Percentiles rank a stretch among this genome's conserved stretches.
Evolutionary conservation across 768 basidiomycete species (phyloP).

Genomic region (Phlebiopsis flavidoalba): DNA sequence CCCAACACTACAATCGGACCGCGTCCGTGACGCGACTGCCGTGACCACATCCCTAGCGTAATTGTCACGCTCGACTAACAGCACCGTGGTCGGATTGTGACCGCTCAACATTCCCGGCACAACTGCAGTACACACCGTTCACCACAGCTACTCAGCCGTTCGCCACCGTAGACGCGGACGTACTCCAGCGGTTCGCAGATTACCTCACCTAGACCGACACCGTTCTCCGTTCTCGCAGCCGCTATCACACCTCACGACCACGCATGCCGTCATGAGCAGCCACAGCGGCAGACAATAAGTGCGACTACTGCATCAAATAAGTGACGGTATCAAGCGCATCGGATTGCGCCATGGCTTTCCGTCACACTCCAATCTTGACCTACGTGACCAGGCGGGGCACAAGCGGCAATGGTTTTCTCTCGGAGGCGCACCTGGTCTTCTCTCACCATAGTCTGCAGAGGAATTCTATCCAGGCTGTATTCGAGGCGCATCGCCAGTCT

Average conservation of each 20-base stretch:
- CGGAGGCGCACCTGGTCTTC: constrained; percentile 7
- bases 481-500: constrained; percentile 69
- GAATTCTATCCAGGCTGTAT: constrained; percentile 77
- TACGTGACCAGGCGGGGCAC: too few relatives aligned
- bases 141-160: constrained; percentile 3
- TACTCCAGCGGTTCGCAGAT: constrained; percentile 4
- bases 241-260: neutral
- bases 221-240: neutral
- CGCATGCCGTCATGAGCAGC: neutral
- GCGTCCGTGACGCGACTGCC: constrained; percentile 1
- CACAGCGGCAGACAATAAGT: neutral
- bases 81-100: neutral
- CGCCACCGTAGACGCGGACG: neutral
- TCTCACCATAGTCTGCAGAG: constrained; percentile 56
- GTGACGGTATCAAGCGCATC: constrained; percentile 19
- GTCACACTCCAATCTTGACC: neutral
- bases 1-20: neutral
- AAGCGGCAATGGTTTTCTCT: constrained; percentile 5
- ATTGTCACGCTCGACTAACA: neutral
- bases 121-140: neutral
- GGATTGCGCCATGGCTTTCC: constrained; percentile 13
- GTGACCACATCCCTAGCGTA: neutral
- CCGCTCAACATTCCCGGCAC: neutral
- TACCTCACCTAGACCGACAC: neutral
- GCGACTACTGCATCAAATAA: constrained; percentile 24